A percentile compares a stretch with the other conserved stretches of the same genome.
These are phyloP conservation scores for Jacaranda mimosifolia DNA, from an alignment of 257 asterid genomes.

Conservation along the genomic window DNA sequence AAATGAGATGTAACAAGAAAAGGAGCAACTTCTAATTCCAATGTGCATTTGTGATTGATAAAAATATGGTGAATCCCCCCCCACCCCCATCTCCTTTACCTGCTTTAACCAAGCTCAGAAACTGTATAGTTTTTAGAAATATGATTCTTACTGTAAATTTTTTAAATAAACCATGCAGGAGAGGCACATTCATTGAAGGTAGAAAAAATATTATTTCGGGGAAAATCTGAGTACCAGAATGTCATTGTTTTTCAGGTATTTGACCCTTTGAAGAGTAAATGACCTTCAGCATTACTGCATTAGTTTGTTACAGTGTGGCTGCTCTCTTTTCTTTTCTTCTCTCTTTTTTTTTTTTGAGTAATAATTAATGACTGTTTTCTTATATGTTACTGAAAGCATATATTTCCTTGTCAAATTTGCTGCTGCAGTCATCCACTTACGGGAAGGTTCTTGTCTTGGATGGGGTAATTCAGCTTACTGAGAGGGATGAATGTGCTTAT, in stretches of 20 bases:
- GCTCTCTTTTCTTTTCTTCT: neutral
- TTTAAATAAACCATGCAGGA: conserved; percentile 62
- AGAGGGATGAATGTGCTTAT: conserved; percentile 99
- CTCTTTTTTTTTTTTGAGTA: neutral
- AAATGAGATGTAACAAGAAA: neutral
- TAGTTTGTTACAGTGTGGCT: neutral
- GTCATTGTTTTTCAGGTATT: conserved; percentile 93
- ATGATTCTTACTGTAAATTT: conserved; percentile 10
- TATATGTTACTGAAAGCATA: conserved; percentile 10
- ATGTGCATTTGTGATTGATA: conserved; percentile 1
- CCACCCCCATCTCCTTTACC: neutral
- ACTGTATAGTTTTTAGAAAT: neutral
- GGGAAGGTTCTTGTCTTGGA: conserved; percentile 98
- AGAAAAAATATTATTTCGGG: conserved; percentile 81
- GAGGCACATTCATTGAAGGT: conserved; percentile 99
- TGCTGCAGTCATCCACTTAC: conserved; percentile 82
- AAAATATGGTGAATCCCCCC: neutral
- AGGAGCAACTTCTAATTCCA: neutral
- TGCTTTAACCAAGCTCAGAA: neutral
- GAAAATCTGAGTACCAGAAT: conserved; percentile 92
- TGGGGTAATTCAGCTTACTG: conserved; percentile 96
- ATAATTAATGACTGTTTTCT: neutral
- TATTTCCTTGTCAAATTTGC: conserved; percentile 36
- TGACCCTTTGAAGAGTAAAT: conserved; percentile 22
- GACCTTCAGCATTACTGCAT: conserved; percentile 4